These are phyloP conservation scores for Entelexis paramagnoliae DNA, from an alignment of 1,139 yeast genomes.

Conservation along the genomic window DNA sequence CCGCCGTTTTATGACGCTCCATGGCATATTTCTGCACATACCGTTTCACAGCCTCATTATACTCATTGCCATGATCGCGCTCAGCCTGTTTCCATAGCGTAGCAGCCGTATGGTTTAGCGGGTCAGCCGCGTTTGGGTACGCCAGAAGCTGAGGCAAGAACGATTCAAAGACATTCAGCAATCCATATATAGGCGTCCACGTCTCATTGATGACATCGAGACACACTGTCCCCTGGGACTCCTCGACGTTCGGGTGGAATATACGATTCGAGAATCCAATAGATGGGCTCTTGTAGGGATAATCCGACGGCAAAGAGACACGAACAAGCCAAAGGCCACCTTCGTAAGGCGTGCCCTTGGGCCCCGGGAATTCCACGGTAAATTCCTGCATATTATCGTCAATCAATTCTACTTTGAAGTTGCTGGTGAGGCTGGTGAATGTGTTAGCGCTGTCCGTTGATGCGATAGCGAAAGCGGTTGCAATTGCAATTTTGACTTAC, in stretches of 20 bases:
- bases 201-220: conserved; percentile 94
- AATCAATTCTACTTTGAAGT: conserved; percentile 75
- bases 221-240: conserved; percentile 85
- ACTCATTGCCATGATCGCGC: conserved; percentile 56
- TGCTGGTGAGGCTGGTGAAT: conserved; percentile 60
- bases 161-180: conserved; percentile 76
- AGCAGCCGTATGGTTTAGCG: conserved; percentile 86
- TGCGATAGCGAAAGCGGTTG: neutral
- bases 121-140: conserved; percentile 92
- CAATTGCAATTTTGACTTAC: conserved; percentile 34
- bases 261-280: conserved; percentile 88
- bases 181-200: conserved; percentile 96
- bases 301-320: conserved; percentile 90
- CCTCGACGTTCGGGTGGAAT: conserved; percentile 73
- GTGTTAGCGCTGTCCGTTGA: conserved; percentile 2
- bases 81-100: conserved; percentile 41
- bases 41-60: conserved; percentile 56
- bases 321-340: conserved; percentile 87
- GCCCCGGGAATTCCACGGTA: conserved; percentile 78
- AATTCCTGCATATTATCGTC: conserved; percentile 89
- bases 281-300: conserved; percentile 92
- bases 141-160: conserved; percentile 84
- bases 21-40: conserved; percentile 55
- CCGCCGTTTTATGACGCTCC: neutral
- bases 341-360: conserved; percentile 78